Base-by-base conservation (phyloP, 2,329 filamentous ascomycete species). In the Podosphaera aphanis region DNA sequence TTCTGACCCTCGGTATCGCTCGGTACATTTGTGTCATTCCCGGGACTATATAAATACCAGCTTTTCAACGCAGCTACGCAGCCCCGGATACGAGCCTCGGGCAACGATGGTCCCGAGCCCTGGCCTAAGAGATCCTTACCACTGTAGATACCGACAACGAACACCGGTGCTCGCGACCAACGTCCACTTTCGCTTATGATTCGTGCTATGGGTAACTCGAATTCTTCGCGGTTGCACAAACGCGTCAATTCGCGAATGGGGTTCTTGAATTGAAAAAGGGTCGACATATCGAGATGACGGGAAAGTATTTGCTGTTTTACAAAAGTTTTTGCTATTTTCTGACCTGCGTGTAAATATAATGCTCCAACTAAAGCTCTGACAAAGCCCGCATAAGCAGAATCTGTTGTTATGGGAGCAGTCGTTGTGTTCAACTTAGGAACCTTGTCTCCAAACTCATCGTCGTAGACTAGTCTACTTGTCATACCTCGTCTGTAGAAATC, bases 41-140 rank as follows among this genome's bases (percentile, higher is more conserved):
- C 56, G 1, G 90, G 88, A 60, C 78, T 86, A 66, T 98, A 98
- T 45, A 98, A 68, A 63, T 98, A 98, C 90, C 90, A 98, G 5
- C 79, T 71, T 69, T 93, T 93, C 58, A 98, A 68, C 16, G 85
- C 78, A 51, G 80, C 78, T 57, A 92, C 86, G 33, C 83, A 76
- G 18, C 90, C 90, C 60, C 83, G 73, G 51, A 73, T 70, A 51
- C 83, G 74, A 27, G 82, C 88, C 56, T 84, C 73, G 52, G 84
- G 70, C 47, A 95, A 66, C 61, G 73, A 86, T 43, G 79, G 66
- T 20, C 82, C 90, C 18, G 77, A 71, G n/a, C 78, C 90, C 65
- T 98, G 88, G 47, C 88, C 90, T 37, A 98, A 69, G 70, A 90
- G 88, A 60, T 98, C 86, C 49, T 70, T 68, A 44, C 88, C 90